Percentiles rank a stretch among this genome's conserved stretches.
Evolutionary conservation across 2,329 filamentous ascomycete genomes (phyloP).

Genomic region (Trichoderma sp.): DNA sequence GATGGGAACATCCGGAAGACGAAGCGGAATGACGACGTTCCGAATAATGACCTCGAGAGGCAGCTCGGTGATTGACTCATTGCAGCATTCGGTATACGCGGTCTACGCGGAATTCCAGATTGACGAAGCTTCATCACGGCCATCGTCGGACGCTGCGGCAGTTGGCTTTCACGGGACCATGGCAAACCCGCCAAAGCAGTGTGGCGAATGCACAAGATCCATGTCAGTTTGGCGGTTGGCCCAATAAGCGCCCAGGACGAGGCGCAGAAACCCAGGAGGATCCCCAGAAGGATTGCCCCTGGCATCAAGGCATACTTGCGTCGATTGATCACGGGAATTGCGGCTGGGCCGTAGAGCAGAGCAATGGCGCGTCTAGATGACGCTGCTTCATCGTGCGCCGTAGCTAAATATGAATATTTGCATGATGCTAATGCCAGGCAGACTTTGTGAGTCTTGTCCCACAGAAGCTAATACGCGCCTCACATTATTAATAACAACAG

Average conservation of each 20-base stretch:
- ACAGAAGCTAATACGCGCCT: neutral
- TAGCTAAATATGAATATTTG: conserved; percentile 7
- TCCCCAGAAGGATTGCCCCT: conserved; percentile 17
- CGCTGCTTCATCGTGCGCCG: neutral
- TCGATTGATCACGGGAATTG: conserved; percentile 11
- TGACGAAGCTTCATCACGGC: neutral
- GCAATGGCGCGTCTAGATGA: conserved; percentile 11
- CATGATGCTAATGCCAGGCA: conserved; percentile 10
- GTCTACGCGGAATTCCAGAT: neutral
- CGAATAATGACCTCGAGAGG: neutral
- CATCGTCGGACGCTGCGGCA: neutral
- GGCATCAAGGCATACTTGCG: conserved; percentile 17
- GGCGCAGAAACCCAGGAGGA: conserved; percentile 16
- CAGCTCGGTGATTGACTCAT: neutral
- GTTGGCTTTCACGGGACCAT: neutral
- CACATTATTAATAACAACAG: conserved; percentile 8
- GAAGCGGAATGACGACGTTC: neutral
- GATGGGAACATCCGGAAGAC: neutral
- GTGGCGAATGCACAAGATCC: conserved; percentile 13
- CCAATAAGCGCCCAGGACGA: conserved; percentile 18
- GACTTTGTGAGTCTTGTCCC: neutral
- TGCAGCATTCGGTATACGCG: neutral
- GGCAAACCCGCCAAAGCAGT: neutral
- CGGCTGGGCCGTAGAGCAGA: neutral
- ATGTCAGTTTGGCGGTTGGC: conserved; percentile 12